A percentile compares a stretch with the other conserved stretches of the same genome.
Evolutionary conservation across 768 basidiomycete genomes (phyloP).

Genomic region (Russula sp.): DNA sequence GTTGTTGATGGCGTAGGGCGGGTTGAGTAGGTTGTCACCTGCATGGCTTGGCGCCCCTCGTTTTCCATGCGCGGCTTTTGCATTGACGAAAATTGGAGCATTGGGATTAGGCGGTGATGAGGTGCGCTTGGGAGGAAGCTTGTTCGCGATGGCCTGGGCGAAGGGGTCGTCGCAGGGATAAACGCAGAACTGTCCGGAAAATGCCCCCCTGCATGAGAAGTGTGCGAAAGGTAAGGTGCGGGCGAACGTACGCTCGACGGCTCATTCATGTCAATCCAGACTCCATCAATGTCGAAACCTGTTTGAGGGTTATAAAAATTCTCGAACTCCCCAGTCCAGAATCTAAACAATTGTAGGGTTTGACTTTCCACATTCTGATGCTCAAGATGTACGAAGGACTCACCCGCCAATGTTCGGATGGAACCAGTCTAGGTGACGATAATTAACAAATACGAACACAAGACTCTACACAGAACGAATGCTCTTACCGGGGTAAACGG

Average conservation of each 20-base stretch:
- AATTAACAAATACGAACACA: background rate
- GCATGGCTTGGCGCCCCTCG: slow-evolving; percentile 22
- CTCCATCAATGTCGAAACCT: slow-evolving; percentile 61
- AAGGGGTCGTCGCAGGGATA: slow-evolving; percentile 56
- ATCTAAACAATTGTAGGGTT: slow-evolving; percentile 30
- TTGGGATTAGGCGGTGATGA: slow-evolving; percentile 45
- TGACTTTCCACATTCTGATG: background rate
- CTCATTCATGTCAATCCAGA: slow-evolving; percentile 76
- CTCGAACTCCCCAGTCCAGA: slow-evolving; percentile 56
- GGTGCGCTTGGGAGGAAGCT: slow-evolving; percentile 47
- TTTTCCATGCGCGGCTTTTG: slow-evolving; percentile 22
- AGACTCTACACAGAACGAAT: background rate
- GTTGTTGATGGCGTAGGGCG: slow-evolving; percentile 56
- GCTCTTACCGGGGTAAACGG: slow-evolving; percentile 45
- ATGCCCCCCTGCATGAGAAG: background rate
- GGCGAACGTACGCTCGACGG: slow-evolving; percentile 46
- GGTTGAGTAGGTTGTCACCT: slow-evolving; percentile 37
- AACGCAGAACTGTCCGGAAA: slow-evolving; percentile 47
- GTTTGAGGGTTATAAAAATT: slow-evolving; percentile 45
- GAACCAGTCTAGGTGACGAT: slow-evolving; percentile 47
- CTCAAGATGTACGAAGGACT: slow-evolving; percentile 17
- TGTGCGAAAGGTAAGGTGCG: no score
- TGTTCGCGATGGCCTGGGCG: slow-evolving; percentile 44
- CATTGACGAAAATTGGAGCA: slow-evolving; percentile 42
- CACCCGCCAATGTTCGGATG: slow-evolving; percentile 44